These are phyloP conservation scores for Aspergillus flavus DNA, from an alignment of 2,329 filamentous ascomycete species.

Conservation along the genomic window DNA sequence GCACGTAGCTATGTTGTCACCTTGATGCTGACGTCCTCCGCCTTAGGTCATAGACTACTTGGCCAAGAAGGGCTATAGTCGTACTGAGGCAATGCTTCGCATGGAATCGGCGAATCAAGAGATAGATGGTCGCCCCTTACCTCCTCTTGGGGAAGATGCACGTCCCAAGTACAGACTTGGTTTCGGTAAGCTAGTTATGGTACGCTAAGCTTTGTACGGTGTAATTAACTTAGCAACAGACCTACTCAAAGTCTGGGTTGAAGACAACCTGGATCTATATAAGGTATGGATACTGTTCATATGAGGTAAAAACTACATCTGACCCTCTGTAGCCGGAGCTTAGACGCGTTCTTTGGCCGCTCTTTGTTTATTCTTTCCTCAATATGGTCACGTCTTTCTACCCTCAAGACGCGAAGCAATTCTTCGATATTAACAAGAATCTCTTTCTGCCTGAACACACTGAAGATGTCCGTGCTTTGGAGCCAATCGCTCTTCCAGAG, in stretches of 20 bases:
- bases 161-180: slow-evolving; percentile 77
- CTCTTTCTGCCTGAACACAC: slow-evolving; percentile 75
- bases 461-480: slow-evolving; percentile 78
- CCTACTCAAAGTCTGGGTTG: slow-evolving; percentile 78
- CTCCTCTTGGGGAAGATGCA: slow-evolving; percentile 67
- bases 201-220: background rate
- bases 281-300: slow-evolving; percentile 60
- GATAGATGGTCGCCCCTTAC: slow-evolving; percentile 75
- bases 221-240: slow-evolving; percentile 43
- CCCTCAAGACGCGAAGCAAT: slow-evolving; percentile 70
- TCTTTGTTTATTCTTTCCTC: slow-evolving; percentile 92
- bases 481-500: slow-evolving; percentile 71
- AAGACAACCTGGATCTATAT: slow-evolving; percentile 91
- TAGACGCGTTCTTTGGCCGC: slow-evolving; percentile 83
- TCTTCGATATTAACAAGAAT: slow-evolving; percentile 69
- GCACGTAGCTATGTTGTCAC: background rate
- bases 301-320: background rate
- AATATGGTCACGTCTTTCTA: slow-evolving; percentile 75
- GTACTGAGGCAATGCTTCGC: slow-evolving; percentile 88
- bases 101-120: slow-evolving; percentile 86
- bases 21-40: slow-evolving; percentile 2
- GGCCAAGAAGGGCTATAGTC: slow-evolving; percentile 89
- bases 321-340: slow-evolving; percentile 70
- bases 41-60: slow-evolving; percentile 86
- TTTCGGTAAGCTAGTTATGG: slow-evolving; percentile 53